These are phyloP conservation scores for Candolleomyces eurysporus DNA, from an alignment of 768 basidiomycete species.

Conservation along the genomic window DNA sequence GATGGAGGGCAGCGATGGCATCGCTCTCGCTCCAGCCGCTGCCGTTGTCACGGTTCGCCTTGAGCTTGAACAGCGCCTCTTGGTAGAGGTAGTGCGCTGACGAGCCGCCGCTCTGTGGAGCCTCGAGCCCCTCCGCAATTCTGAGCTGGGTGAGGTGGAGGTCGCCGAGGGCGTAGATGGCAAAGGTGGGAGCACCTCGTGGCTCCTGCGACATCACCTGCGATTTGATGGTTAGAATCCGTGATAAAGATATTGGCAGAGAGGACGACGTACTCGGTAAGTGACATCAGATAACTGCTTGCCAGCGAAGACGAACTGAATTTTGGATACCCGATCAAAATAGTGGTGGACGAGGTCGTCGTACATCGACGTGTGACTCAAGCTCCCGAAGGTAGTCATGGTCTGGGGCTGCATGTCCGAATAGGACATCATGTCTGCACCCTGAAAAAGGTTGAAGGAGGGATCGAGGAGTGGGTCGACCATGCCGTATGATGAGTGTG, in stretches of 20 bases:
- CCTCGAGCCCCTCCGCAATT: constrained; percentile 60
- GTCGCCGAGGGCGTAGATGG: constrained; percentile 73
- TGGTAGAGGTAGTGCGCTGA: constrained; percentile 65
- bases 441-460: constrained; percentile 16
- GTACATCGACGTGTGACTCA: constrained; percentile 43
- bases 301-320: constrained; percentile 65
- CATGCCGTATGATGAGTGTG: constrained; percentile 23
- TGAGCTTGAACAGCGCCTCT: constrained; percentile 63
- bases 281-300: constrained; percentile 62
- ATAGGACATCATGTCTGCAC: constrained; percentile 7
- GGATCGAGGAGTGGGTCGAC: constrained; percentile 13
- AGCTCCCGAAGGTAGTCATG: constrained; percentile 16
- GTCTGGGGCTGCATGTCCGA: constrained; percentile 1
- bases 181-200: constrained; percentile 67
- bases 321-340: constrained; percentile 66
- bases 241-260: background rate
- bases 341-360: constrained; percentile 70
- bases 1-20: constrained; percentile 75
- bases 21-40: constrained; percentile 62
- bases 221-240: constrained; percentile 2
- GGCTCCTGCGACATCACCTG: constrained; percentile 63
- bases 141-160: constrained; percentile 65
- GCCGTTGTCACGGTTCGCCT: constrained; percentile 50
- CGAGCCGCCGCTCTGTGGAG: constrained; percentile 49
- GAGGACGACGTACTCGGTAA: constrained; percentile 51